Evolutionary conservation across 306 rosid species (phyloP).

Genomic region (Quercus variabilis): DNA sequence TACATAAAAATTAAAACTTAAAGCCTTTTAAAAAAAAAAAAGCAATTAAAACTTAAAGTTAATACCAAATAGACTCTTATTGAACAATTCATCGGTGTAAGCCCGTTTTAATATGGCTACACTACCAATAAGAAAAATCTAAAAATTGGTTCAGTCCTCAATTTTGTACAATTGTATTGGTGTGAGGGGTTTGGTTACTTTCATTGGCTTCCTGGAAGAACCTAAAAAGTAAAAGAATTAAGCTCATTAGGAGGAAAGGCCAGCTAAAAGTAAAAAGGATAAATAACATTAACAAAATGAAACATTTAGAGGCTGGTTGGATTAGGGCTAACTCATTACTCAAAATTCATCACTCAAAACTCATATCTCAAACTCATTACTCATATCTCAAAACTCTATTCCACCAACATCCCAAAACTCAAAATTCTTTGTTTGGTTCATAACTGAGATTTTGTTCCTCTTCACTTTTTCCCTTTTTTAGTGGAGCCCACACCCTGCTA

Average conservation of each 20-base stretch:
- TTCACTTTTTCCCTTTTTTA: too few relatives aligned
- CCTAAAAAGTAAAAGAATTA: conserved; percentile 12
- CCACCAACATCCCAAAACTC: too few relatives aligned
- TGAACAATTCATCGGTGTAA: neutral
- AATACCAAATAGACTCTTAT: neutral
- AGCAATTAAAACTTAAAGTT: too few relatives aligned
- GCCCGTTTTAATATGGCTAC: neutral
- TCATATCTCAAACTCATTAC: too few relatives aligned
- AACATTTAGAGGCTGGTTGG: neutral
- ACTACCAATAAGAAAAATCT: neutral
- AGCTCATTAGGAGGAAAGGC: neutral
- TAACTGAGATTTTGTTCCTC: too few relatives aligned
- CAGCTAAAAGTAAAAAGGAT: neutral
- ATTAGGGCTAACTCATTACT: too few relatives aligned
- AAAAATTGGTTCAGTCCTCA: conserved; percentile 16
- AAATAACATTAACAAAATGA: neutral
- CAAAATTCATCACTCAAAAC: too few relatives aligned
- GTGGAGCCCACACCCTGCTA: too few relatives aligned
- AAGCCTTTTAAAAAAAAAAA: too few relatives aligned
- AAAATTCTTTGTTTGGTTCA: too few relatives aligned
- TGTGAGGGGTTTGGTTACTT: neutral
- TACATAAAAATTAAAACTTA: too few relatives aligned
- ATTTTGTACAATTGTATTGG: conserved; percentile 5
- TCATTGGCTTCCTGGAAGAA: neutral
- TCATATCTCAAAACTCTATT: too few relatives aligned